phyloP scores from a whole-genome alignment of 2,329 filamentous ascomycete species.

The Stemphylium beticola region DNA sequence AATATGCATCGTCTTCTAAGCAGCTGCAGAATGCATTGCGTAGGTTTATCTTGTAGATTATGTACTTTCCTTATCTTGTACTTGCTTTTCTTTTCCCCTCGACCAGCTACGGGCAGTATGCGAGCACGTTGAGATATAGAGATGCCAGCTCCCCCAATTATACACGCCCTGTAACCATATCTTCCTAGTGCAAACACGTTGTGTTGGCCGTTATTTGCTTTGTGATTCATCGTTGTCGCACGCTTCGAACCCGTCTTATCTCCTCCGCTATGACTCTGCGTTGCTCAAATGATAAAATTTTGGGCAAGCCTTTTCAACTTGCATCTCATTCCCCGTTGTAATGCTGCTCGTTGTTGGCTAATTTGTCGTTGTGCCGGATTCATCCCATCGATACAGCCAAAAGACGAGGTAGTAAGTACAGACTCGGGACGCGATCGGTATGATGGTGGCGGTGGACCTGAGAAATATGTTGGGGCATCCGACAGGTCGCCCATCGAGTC shows the following conservation, averaged over 20 bases:
- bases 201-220: not conserved
- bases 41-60: slow-evolving; percentile 1
- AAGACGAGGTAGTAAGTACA: slow-evolving; percentile 42
- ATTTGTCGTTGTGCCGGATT: slow-evolving; percentile 33
- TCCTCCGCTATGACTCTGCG: not conserved
- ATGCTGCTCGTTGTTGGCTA: slow-evolving; percentile 32
- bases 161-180: not conserved
- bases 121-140: not conserved
- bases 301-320: slow-evolving; percentile 38
- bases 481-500: slow-evolving; percentile 43
- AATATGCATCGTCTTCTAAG: not conserved
- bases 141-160: slow-evolving; percentile 3
- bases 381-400: slow-evolving; percentile 46
- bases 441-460: slow-evolving; percentile 41
- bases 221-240: not conserved
- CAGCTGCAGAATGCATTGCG: not conserved
- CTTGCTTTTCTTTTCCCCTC: not conserved
- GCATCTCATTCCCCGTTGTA: slow-evolving; percentile 32
- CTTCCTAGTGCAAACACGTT: not conserved
- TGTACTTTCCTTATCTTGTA: not conserved
- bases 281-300: slow-evolving; percentile 24
- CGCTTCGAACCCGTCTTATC: not conserved
- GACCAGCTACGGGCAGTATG: not conserved
- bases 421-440: slow-evolving; percentile 42
- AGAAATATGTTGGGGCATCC: slow-evolving; percentile 42